Evolutionary conservation across 768 basidiomycete species (phyloP).

Genomic region (Amanita pseudoporphyria): DNA sequence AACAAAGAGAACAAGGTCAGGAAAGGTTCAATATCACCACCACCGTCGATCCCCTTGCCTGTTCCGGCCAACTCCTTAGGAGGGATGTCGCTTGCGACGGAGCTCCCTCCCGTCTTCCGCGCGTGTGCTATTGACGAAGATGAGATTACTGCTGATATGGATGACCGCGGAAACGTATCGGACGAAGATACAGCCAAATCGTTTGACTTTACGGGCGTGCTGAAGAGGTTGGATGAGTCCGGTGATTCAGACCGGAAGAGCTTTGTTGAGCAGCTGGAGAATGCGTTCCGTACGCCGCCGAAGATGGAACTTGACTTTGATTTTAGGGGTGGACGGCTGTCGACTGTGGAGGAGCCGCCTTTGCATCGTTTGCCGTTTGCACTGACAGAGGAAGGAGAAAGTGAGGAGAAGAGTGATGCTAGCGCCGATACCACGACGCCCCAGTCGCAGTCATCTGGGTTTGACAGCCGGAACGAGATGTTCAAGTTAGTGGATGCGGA

Average conservation of each 20-base stretch:
- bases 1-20: not conserved
- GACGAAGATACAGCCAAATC: constrained; percentile 69
- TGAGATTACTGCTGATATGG: constrained; percentile 21
- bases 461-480: constrained; percentile 10
- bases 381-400: constrained; percentile 7
- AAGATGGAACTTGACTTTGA: constrained; percentile 49
- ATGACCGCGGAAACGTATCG: constrained; percentile 33
- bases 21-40: not conserved
- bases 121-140: constrained; percentile 21
- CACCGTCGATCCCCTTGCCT: not conserved
- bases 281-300: constrained; percentile 69
- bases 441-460: constrained; percentile 6
- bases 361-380: constrained; percentile 38
- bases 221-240: constrained; percentile 59
- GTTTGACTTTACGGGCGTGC: constrained; percentile 79
- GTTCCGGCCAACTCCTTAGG: not conserved
- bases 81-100: constrained; percentile 15
- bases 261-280: constrained; percentile 78
- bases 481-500: constrained; percentile 20
- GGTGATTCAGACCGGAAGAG: constrained; percentile 60
- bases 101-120: constrained; percentile 32
- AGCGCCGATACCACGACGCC: not conserved
- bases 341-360: constrained; percentile 31
- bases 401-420: constrained; percentile 3
- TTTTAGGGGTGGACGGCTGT: constrained; percentile 20